Base-by-base conservation (phyloP, 495 filamentous ascomycete species). In the Penicillium roqueforti region DNA sequence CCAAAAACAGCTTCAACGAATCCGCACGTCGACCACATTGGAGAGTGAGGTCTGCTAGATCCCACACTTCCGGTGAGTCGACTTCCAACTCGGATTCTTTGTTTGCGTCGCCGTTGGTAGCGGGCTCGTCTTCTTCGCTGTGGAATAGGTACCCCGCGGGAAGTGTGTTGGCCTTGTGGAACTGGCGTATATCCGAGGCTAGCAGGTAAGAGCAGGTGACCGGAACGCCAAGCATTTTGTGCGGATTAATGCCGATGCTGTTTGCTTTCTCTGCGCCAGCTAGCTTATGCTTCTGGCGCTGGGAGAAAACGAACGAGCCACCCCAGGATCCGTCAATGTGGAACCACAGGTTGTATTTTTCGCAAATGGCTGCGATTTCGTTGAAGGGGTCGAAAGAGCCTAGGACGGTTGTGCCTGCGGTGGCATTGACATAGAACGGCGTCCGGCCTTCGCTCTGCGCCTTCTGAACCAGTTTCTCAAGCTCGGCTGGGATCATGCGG, bases 151-250 rank as follows among this genome's bases (percentile, higher is more conserved):
- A 97, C 9, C 85, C 87, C 0, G 92, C 92, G 0, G 86, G 85
- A n/a, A 95, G 76, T 23, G 87, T 93, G 65, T 92, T 96, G 2
- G 91, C 89, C 6, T 69, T 72, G 65, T 90, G 86, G 62, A 97
- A 95, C 29, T 85, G 71, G 29, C 80, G 72, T 58, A 91, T 66
- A 67, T 97, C 92, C 7, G 76, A 71, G 0, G 83, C 87, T 10
- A 98, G 79, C 8, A 98, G 80, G 74, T 95, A 95, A 6, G 87
- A 91, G 70, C 92, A 98, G 3, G 92, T 95, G 32, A 93, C 68
- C 0, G 92, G 92, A 8, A 88, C 88, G 37, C 88, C 89, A 59
- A 98, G 79, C 93, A 97, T 98, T 71, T 97, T 97, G 70, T 98
- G 92, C 55, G 93, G 92, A 68, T 95, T 96, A 37, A 96, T 80